Conservation (phyloP, 805 yeast species). For the Ogataea neopini region DNA sequence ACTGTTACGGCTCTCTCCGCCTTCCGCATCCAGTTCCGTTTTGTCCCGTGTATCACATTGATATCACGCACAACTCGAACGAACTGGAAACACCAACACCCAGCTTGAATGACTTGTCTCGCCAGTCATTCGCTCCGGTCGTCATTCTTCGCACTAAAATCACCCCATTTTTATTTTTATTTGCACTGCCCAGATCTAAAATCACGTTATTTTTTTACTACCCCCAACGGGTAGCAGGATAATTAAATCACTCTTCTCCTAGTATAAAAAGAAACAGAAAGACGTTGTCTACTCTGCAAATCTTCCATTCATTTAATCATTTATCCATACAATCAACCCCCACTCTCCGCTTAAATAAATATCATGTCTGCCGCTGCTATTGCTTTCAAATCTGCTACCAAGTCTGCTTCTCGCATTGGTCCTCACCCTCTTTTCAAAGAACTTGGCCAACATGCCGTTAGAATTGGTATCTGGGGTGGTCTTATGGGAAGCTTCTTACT, state of each 20-base stretch:
- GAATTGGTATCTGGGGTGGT: conserved; percentile 32
- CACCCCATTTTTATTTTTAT: conserved; percentile 8
- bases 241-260: neutral
- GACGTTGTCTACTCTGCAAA: neutral
- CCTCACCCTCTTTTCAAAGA: conserved; percentile 33
- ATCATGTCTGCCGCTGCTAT: conserved; percentile 21
- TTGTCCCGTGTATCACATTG: too few species aligned
- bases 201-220: neutral
- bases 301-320: neutral
- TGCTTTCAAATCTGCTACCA: conserved; percentile 19
- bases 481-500: conserved; percentile 26
- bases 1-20: too few species aligned
- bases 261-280: neutral
- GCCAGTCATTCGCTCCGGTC: neutral
- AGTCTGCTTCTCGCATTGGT: conserved; percentile 32
- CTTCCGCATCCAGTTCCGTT: too few species aligned
- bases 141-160: conserved; percentile 3
- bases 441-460: conserved; percentile 29
- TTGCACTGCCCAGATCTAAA: conserved; percentile 1
- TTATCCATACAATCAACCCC: neutral
- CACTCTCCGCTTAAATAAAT: neutral
- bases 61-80: too few species aligned
- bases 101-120: too few species aligned
- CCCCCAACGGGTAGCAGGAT: neutral
- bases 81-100: too few species aligned